Percentiles rank a stretch among this genome's conserved stretches.
Conservation (phyloP, 2,329 filamentous ascomycete species). For the Rhynchosporium secalis region DNA sequence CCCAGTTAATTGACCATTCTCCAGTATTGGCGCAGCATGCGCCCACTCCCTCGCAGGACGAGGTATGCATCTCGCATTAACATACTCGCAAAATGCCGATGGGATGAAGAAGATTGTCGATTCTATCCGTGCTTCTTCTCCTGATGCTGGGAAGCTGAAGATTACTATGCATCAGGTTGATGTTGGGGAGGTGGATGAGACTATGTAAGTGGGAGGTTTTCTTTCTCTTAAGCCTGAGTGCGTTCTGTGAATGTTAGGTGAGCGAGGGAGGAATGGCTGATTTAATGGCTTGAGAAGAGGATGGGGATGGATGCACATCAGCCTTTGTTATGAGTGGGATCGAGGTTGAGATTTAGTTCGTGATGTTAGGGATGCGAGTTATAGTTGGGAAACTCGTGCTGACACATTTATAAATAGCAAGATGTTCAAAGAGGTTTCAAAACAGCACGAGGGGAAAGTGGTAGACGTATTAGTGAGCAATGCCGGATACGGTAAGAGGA, state of each 20-base stretch:
- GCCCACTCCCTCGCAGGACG: constrained; percentile 54
- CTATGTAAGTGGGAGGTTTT: constrained; percentile 39
- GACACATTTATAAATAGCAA: constrained; percentile 17
- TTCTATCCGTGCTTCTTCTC: constrained; percentile 41
- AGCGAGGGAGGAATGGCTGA: background rate
- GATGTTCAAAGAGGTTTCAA: constrained; percentile 56
- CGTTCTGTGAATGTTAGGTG: too few relatives aligned
- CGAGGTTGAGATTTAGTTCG: too few relatives aligned
- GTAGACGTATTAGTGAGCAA: constrained; percentile 63
- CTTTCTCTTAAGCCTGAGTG: background rate
- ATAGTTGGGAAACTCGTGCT: background rate
- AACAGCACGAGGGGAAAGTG: constrained; percentile 52
- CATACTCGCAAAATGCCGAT: constrained; percentile 52
- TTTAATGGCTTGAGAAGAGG: background rate
- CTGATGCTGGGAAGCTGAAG: constrained; percentile 36
- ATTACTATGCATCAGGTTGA: constrained; percentile 60
- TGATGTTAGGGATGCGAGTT: too few relatives aligned
- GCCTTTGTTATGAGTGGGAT: too few relatives aligned
- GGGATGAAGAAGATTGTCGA: constrained; percentile 48
- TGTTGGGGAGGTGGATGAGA: constrained; percentile 53
- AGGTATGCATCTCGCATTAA: constrained; percentile 57
- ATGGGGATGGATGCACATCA: background rate
- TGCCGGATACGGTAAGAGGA: constrained; percentile 65
- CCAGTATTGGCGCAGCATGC: constrained; percentile 60
- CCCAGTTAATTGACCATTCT: background rate